Conservation (phyloP, 805 yeast species). For the Yamadazyma philogaea region DNA sequence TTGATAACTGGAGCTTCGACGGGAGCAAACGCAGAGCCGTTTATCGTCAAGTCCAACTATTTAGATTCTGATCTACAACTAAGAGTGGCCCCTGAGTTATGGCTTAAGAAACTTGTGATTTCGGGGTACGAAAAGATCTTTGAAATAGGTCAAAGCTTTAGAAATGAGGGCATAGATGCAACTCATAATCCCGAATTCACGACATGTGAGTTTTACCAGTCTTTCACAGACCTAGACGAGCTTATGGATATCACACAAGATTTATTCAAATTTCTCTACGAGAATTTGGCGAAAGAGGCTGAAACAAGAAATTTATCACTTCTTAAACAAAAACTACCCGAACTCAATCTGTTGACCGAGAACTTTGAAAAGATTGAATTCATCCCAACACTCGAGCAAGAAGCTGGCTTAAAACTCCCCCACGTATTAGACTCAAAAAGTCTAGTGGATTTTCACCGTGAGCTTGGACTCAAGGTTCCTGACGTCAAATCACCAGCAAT, state of each 20-base stretch:
- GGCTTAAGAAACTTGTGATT: slow-evolving; percentile 82
- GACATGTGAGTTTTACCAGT: slow-evolving; percentile 82
- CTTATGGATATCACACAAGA: slow-evolving; percentile 63
- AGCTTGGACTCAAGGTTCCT: slow-evolving; percentile 37
- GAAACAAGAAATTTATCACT: slow-evolving; percentile 13
- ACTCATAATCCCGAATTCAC: slow-evolving; percentile 96
- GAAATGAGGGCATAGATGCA: slow-evolving; percentile 91
- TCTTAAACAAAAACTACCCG: slow-evolving; percentile 17
- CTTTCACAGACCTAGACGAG: slow-evolving; percentile 63
- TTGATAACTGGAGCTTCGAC: slow-evolving; percentile 67
- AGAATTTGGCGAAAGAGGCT: slow-evolving; percentile 13
- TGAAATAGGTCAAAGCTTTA: slow-evolving; percentile 80
- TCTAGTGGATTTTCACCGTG: slow-evolving; percentile 39
- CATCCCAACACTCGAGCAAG: slow-evolving; percentile 55
- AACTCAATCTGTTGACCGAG: slow-evolving; percentile 12
- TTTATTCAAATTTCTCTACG: slow-evolving; percentile 45
- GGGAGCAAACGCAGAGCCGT: slow-evolving; percentile 94
- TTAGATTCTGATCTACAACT: slow-evolving; percentile 42
- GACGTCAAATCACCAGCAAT: slow-evolving; percentile 49
- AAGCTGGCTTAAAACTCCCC: slow-evolving; percentile 53
- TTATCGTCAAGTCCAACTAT: slow-evolving; percentile 45
- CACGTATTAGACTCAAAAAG: slow-evolving; percentile 34
- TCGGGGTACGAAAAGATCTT: slow-evolving; percentile 84
- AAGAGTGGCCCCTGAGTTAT: slow-evolving; percentile 92
- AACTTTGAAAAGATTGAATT: slow-evolving; percentile 52